Conservation (phyloP, 2,329 filamentous ascomycete species). For the Hysterium pulicare region DNA sequence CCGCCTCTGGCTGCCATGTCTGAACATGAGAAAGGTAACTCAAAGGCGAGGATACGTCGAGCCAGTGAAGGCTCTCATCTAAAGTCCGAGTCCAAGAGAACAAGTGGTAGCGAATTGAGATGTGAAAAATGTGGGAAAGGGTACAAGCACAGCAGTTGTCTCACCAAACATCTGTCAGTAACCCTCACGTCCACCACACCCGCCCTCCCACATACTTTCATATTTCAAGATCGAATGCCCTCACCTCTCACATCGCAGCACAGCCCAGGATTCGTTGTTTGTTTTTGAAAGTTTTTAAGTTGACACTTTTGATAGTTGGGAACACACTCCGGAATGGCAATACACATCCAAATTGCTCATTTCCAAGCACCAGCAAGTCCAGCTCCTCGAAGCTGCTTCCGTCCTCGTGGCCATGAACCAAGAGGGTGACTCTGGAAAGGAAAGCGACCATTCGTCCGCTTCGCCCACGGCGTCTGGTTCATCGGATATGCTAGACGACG, state of each 20-base stretch:
- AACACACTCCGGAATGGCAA: conserved; percentile 98
- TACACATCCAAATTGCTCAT: conserved; percentile 96
- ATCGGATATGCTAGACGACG: conserved; percentile 69
- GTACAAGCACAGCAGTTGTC: conserved; percentile 99
- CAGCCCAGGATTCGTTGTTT: conserved; percentile 4
- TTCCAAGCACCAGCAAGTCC: conserved; percentile 98
- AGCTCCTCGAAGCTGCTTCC: conserved; percentile 94
- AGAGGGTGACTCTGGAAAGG: conserved; percentile 59
- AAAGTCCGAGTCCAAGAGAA: conserved; percentile 77
- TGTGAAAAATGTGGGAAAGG: conserved; percentile 99
- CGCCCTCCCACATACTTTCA: conserved; percentile 42
- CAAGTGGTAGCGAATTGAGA: conserved; percentile 78
- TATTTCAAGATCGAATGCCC: conserved; percentile 38
- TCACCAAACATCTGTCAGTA: conserved; percentile 99
- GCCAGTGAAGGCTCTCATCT: conserved; percentile 85
- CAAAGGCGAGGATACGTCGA: conserved; percentile 55
- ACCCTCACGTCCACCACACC: conserved; percentile 46
- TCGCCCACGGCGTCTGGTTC: conserved; percentile 79
- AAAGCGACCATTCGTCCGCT: conserved; percentile 74
- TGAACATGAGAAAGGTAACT: conserved; percentile 46
- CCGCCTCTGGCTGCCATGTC: conserved; percentile 52
- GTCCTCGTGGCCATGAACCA: conserved; percentile 88
- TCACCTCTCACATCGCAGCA: conserved; percentile 17
- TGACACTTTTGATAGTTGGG: conserved; percentile 69
- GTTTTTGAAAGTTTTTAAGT: conserved; percentile 22